phyloP scores from a whole-genome alignment of 306 rosid genomes.

The Prinsepia uniflora region DNA sequence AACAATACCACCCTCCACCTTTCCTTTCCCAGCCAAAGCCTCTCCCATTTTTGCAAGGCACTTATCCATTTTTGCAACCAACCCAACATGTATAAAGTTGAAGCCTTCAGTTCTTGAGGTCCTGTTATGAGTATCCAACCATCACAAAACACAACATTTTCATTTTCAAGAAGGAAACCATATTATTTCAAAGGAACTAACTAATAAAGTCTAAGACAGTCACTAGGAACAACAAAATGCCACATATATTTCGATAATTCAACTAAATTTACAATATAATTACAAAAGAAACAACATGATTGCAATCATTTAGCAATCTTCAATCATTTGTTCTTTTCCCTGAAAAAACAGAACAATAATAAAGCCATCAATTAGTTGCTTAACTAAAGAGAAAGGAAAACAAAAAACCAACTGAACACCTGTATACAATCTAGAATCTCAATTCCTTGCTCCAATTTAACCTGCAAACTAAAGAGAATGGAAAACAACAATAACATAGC shows the following conservation, averaged over 20 bases:
- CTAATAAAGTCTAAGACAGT: no score
- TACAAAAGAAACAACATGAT: background rate
- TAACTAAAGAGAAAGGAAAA: no score
- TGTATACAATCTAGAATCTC: no score
- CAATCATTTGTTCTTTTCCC: no score
- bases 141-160: background rate
- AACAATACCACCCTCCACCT: slow-evolving; percentile 28
- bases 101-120: slow-evolving; percentile 85
- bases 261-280: background rate
- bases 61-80: slow-evolving; percentile 45
- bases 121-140: slow-evolving; percentile 47
- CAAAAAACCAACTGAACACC: no score
- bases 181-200: slow-evolving; percentile 11
- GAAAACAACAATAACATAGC: no score
- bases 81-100: slow-evolving; percentile 36
- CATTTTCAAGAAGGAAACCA: slow-evolving; percentile 11
- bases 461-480: no score
- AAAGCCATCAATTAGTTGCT: no score
- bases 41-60: slow-evolving; percentile 50
- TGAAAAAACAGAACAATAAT: no score
- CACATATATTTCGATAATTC: background rate
- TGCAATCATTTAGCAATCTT: background rate
- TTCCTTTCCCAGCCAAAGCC: slow-evolving; percentile 34
- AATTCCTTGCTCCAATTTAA: no score
- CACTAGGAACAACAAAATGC: background rate